Conservation (phyloP, 495 filamentous ascomycete genomes). For the Daldinia loculata region DNA sequence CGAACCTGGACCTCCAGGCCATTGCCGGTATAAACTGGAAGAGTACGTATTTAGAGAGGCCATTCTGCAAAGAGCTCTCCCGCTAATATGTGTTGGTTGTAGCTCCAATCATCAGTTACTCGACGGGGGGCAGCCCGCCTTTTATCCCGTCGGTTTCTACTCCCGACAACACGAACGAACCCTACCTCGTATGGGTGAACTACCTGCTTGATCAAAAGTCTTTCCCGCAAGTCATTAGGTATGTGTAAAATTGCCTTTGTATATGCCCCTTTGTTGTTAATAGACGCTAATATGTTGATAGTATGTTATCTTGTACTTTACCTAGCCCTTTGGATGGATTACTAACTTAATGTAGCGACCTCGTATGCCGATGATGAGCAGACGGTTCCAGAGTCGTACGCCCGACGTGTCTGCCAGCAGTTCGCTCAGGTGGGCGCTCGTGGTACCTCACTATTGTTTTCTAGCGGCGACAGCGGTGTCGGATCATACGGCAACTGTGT, state of each 20-base stretch:
- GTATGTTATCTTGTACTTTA: slow-evolving; percentile 14
- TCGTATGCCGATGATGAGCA: slow-evolving; percentile 87
- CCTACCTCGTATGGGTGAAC: slow-evolving; percentile 77
- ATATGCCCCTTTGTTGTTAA: neutral
- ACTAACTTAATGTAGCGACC: slow-evolving; percentile 53
- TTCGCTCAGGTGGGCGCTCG: slow-evolving; percentile 71
- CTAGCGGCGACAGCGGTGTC: slow-evolving; percentile 77
- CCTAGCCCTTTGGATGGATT: neutral
- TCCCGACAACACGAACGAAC: slow-evolving; percentile 72
- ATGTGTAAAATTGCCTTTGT: neutral
- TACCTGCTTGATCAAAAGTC: slow-evolving; percentile 56
- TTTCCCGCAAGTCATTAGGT: slow-evolving; percentile 74
- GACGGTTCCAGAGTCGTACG: slow-evolving; percentile 73
- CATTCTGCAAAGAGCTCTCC: neutral
- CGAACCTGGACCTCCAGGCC: slow-evolving; percentile 79
- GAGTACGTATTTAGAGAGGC: slow-evolving; percentile 21
- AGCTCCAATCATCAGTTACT: slow-evolving; percentile 54
- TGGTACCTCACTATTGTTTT: slow-evolving; percentile 78
- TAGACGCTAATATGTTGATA: slow-evolving; percentile 22
- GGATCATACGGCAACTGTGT: slow-evolving; percentile 65
- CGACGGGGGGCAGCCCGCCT: slow-evolving; percentile 53
- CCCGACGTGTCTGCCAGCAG: slow-evolving; percentile 74
- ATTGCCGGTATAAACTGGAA: slow-evolving; percentile 46
- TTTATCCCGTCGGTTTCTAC: slow-evolving; percentile 40
- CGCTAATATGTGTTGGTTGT: neutral